phyloP scores from a whole-genome alignment of 495 filamentous ascomycete genomes.

The Astrothelium macrocarpum region DNA sequence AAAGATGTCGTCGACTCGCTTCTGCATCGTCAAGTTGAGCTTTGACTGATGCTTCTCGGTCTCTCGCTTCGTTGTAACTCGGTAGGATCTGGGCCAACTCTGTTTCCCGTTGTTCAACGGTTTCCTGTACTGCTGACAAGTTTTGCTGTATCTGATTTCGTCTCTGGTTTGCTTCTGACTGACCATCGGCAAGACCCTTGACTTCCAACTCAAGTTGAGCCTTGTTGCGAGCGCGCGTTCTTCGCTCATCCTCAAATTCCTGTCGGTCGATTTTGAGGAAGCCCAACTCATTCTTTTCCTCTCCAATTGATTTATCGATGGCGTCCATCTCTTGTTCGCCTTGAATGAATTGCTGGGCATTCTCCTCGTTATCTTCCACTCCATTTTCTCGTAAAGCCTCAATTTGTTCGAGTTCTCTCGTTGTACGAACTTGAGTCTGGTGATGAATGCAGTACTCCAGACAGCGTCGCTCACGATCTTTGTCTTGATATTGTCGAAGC shows the following conservation, averaged over 20 bases:
- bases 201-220: slow-evolving; percentile 80
- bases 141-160: slow-evolving; percentile 61
- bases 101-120: slow-evolving; percentile 65
- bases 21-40: slow-evolving; percentile 66
- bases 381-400: slow-evolving; percentile 74
- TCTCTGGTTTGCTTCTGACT: slow-evolving; percentile 64
- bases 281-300: slow-evolving; percentile 71
- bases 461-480: slow-evolving; percentile 85
- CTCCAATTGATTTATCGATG: slow-evolving; percentile 66
- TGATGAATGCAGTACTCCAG: slow-evolving; percentile 92
- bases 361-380: slow-evolving; percentile 72
- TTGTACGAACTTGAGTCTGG: slow-evolving; percentile 70
- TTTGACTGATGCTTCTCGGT: slow-evolving; percentile 59
- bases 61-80: slow-evolving; percentile 60
- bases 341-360: slow-evolving; percentile 62
- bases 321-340: slow-evolving; percentile 72
- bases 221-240: slow-evolving; percentile 60
- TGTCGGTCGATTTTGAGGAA: slow-evolving; percentile 78
- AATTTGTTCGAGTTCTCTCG: slow-evolving; percentile 67
- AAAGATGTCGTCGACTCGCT: slow-evolving; percentile 64
- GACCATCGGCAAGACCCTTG: slow-evolving; percentile 69
- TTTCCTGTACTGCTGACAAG: slow-evolving; percentile 57
- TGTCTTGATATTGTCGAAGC: slow-evolving; percentile 82
- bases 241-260: slow-evolving; percentile 83
- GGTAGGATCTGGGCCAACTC: slow-evolving; percentile 67